phyloP scores from a whole-genome alignment of 805 yeast genomes.

The Hanseniaspora occidentalis region DNA sequence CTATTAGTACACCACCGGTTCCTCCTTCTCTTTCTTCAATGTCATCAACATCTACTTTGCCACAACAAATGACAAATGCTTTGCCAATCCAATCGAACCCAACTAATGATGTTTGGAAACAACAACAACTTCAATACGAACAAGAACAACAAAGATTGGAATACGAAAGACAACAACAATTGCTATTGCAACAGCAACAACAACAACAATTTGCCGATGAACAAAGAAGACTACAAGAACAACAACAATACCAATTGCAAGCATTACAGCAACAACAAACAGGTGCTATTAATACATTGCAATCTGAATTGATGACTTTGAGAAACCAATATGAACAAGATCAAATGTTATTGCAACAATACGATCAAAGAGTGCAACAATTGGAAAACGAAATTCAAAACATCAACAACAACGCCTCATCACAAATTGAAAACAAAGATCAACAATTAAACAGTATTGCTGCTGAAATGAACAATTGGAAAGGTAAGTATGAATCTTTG shows the following conservation, averaged over 20 bases:
- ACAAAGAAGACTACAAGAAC: conserved; percentile 40
- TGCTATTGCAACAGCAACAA: conserved; percentile 55
- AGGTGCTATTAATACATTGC: conserved; percentile 68
- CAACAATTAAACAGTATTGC: conserved; percentile 56
- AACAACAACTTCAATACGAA: conserved; percentile 42
- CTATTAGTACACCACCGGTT: conserved; percentile 1
- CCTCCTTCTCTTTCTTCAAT: conserved; percentile 32
- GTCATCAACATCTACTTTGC: conserved; percentile 24
- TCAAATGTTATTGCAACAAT: conserved; percentile 72
- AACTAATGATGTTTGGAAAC: conserved; percentile 30
- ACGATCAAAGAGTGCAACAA: conserved; percentile 72
- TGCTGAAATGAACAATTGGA: conserved; percentile 70
- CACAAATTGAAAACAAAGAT: conserved; percentile 64
- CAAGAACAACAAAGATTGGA: conserved; percentile 65
- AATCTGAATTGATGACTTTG: conserved; percentile 63
- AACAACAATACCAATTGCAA: conserved; percentile 56
- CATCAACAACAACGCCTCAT: conserved; percentile 51
- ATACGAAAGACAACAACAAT: conserved; percentile 53
- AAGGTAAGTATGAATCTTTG: conserved; percentile 73
- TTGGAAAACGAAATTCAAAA: conserved; percentile 60
- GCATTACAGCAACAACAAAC: conserved; percentile 68
- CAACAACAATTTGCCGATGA: conserved; percentile 61
- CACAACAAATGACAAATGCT: conserved; percentile 39
- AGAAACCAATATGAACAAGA: conserved; percentile 78
- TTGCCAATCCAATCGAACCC: conserved; percentile 14